Base-by-base conservation (phyloP, 768 basidiomycete genomes). In the Suillus tomentosus region DNA sequence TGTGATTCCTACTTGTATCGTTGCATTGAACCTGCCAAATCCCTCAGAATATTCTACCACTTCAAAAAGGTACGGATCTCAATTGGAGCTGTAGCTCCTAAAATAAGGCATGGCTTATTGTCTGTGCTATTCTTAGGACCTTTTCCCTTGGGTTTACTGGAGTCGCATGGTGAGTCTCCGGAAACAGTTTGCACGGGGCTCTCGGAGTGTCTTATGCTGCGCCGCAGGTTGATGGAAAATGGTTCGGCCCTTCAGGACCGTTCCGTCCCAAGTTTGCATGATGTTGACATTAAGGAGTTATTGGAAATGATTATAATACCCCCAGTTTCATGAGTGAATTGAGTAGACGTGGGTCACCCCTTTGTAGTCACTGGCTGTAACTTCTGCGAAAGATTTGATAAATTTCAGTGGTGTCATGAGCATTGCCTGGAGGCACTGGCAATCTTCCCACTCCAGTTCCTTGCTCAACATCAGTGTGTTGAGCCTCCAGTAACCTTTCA, bases 21-120 rank as follows among this genome's bases (percentile, higher is more conserved):
- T 53, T 56, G 54, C 43, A 40, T 56, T 71, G 31, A 69, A 55
- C 61, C 58, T 55, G 24, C 19, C n/a, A 22, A 13, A 22, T 24
- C 14, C 24, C 64, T 40, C 69, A 90, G 90, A 62, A 66, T 87
- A 4, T 96, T 91, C 82, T 97, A 95, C 78, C 87, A 95, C 76
- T 77, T 98, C 59, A 96, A 95, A 78, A 96, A 90, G 83, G 89
- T 84, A 72, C 22, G 67, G 2, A 36, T 11, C 7, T 13, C 31
- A 54, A 34, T 54, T 54, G 59, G 43, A 61, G 57, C 42, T 9
- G 47, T 42, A 27, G 40, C 61, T 45, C 9, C 19, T 56, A 61
- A 34, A 27, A n/a, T 53, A 27, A 8, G 14, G 37, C 34, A 19
- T 42, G 11, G 27, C 17, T 51, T 60, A 60, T 43, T 37, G 60